Evolutionary conservation across 495 filamentous ascomycete species (phyloP), one percentile per base, ranked within the genome.

Genomic region (Penicillium bialowiezense): DNA sequence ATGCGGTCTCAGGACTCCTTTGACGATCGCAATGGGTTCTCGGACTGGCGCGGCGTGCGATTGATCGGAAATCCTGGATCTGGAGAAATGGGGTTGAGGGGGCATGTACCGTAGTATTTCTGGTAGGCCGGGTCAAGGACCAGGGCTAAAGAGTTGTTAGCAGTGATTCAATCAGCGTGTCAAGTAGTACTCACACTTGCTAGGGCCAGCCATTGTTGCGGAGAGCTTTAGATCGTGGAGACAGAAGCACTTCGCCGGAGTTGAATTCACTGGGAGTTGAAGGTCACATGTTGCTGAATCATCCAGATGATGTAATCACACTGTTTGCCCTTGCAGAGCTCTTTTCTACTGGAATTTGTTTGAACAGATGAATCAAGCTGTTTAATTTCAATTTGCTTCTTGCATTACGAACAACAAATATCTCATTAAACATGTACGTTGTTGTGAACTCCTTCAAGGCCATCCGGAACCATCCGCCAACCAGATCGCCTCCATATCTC

Each of bases 91-190:
- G 47, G 40, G 49, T 37, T 51, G 45, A n/a, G 48, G 50, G 45
- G 51, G 41, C 54, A 60, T 53, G 56, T 84, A 92, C 88, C 78
- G 62, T 79, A 80, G 67, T 86, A 83, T 77, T 85, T 87, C 72
- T 85, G 76, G 62, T 89, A 65, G 56, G 85, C 88, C 69, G 89
- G 89, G 76, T 93, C 89, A 75, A 86, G 67, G 67, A 81, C 65
- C 69, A 89, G 58, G 32, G 75, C 78, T 81, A 51, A 31, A 44
- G 23, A 52, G 52, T 43, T 43, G 37, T 55, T 47, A 49, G 51
- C 48, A 8, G 23, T 26, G 10, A 46, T 20, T n/a, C 24, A n/a
- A 0, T 0, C 33, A 0, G 26, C 13, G 17, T 38, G 28, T 29
- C 12, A 8, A 3, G 3, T 5, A 24, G 17, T 0, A 62, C 71